These are phyloP conservation scores for Cucumis hystrix DNA, from an alignment of 306 rosid genomes.

Conservation along the genomic window DNA sequence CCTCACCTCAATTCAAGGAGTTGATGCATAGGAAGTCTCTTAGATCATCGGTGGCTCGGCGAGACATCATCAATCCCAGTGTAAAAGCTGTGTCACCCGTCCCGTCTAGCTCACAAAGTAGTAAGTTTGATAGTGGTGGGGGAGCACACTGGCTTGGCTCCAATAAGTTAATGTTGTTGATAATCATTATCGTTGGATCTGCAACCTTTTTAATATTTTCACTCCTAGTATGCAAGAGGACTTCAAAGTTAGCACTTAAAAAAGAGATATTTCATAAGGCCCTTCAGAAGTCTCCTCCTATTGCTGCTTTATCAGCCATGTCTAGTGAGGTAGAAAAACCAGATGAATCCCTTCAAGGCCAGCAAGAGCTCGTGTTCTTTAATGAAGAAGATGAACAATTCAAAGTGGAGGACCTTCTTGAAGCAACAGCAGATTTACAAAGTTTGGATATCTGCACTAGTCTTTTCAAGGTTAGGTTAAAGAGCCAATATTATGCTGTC, in stretches of 20 bases:
- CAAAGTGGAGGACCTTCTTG: conserved; percentile 46
- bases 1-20: conserved; percentile 12
- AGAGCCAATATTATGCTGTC: conserved; percentile 47
- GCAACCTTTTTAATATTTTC: conserved; percentile 14
- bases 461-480: conserved; percentile 50
- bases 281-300: conserved; percentile 22
- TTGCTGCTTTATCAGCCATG: conserved; percentile 6
- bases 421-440: conserved; percentile 49
- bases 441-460: conserved; percentile 40
- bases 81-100: not conserved
- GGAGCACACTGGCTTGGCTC: not conserved
- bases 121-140: not conserved
- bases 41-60: conserved; percentile 7
- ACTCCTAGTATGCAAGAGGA: conserved; percentile 21
- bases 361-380: conserved; percentile 52
- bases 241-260: conserved; percentile 3
- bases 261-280: conserved; percentile 6
- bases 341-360: conserved; percentile 14
- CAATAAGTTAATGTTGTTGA: not conserved
- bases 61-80: not conserved
- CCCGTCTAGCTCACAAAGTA: conserved; percentile 5
- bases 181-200: conserved; percentile 12
- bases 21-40: conserved; percentile 3
- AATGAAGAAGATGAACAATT: conserved; percentile 51
- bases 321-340: conserved; percentile 15